phyloP scores from a whole-genome alignment of 805 yeast genomes.

The Metschnikowia cerradonensis region DNA sequence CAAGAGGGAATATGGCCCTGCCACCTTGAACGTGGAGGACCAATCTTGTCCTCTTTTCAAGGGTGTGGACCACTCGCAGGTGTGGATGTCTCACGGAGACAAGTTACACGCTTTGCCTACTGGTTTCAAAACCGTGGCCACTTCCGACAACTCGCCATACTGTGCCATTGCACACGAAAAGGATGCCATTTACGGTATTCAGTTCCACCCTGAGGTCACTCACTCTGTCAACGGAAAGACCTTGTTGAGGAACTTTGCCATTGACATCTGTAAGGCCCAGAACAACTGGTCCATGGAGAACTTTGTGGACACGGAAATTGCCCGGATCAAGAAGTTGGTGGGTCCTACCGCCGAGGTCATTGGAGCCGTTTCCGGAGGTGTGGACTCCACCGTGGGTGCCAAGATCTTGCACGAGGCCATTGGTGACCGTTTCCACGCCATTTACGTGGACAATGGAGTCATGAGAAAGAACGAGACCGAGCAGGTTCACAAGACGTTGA shows the following conservation, averaged over 20 bases:
- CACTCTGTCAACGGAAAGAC: constrained; percentile 90
- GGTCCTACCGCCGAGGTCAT: constrained; percentile 98
- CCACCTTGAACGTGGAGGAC: constrained; percentile 76
- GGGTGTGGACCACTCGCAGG: constrained; percentile 90
- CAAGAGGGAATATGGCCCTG: constrained; percentile 97
- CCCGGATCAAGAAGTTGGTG: constrained; percentile 83
- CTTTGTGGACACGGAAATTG: constrained; percentile 94
- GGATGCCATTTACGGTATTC: constrained; percentile 84
- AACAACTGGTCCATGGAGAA: constrained; percentile 98
- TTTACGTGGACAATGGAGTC: constrained; percentile 96
- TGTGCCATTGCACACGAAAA: constrained; percentile 83
- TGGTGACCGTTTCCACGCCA: constrained; percentile 98
- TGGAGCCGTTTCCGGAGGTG: constrained; percentile 99
- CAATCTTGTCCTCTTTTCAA: constrained; percentile 65
- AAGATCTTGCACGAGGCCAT: constrained; percentile 97
- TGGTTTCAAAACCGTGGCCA: constrained; percentile 85
- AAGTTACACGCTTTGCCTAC: constrained; percentile 86
- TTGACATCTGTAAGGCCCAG: constrained; percentile 76
- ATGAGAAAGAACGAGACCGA: constrained; percentile 92
- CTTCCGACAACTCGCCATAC: constrained; percentile 90
- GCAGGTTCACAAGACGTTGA: constrained; percentile 81
- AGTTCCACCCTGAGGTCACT: constrained; percentile 98
- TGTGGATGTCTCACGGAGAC: constrained; percentile 99
- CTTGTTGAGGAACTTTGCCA: constrained; percentile 88
- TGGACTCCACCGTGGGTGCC: constrained; percentile 98